Evolutionary conservation across 2,329 filamentous ascomycete species (phyloP).

Genomic region (Paecilomyces sp.): DNA sequence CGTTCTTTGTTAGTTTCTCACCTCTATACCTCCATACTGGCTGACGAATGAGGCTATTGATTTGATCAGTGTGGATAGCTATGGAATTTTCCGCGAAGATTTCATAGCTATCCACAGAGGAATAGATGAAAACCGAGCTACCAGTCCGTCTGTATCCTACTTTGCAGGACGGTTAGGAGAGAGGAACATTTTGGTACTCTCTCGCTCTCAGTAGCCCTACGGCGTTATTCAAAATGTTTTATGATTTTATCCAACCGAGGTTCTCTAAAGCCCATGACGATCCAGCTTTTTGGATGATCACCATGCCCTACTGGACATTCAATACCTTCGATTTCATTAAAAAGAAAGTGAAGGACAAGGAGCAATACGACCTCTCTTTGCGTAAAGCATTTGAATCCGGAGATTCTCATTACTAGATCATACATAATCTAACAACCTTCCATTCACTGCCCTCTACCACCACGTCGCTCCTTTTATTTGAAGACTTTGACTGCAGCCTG

Average conservation of each 20-base stretch:
- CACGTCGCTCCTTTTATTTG: too few relatives aligned
- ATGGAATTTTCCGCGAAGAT: too few relatives aligned
- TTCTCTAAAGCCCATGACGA: not conserved
- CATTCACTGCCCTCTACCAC: too few relatives aligned
- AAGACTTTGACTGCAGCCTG: too few relatives aligned
- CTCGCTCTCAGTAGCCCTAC: slow-evolving; percentile 18
- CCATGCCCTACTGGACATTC: not conserved
- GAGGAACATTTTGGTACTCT: slow-evolving; percentile 20
- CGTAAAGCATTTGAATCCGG: not conserved
- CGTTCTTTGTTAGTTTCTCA: too few relatives aligned
- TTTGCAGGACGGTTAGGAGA: slow-evolving; percentile 14
- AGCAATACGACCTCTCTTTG: not conserved
- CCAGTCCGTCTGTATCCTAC: too few relatives aligned
- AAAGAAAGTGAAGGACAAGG: not conserved
- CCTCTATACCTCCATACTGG: too few relatives aligned
- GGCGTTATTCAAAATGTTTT: slow-evolving; percentile 17
- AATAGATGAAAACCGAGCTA: too few relatives aligned
- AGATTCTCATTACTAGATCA: not conserved
- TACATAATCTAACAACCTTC: too few relatives aligned
- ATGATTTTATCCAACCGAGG: slow-evolving; percentile 14
- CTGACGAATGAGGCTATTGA: too few relatives aligned
- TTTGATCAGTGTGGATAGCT: too few relatives aligned
- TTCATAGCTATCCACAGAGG: too few relatives aligned
- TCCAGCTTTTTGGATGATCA: not conserved
- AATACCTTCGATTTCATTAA: not conserved